Base-by-base conservation (phyloP, 148 eudicot species). In the Agrostemma githago region DNA sequence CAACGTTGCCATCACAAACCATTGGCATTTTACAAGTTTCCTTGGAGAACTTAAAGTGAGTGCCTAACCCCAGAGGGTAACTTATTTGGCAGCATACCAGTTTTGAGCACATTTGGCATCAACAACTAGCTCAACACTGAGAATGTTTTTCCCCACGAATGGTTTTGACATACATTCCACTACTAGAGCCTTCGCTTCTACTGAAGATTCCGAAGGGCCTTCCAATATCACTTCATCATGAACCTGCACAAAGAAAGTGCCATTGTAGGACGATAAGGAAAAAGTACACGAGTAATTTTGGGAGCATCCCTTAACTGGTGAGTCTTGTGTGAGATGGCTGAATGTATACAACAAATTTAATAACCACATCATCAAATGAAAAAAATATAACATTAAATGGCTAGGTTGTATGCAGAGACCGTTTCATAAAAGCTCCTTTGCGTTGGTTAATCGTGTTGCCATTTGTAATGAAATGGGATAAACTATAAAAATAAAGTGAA, bases 151-250 rank as follows among this genome's bases (percentile, higher is more conserved):
- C 46, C 97, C 96, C 8, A 85, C 53, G 67, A 96, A 96, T 59
- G 99, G 99, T 66, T 96, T 86, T 58, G 96, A 80, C 97, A 96
- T 92, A 84, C 97, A 96, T 5, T 90, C 81, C 21, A 96, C 91
- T 53, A 96, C 99, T 8, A 92, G 83, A 43, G 73, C 84, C 83
- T 83, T 96, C 43, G 97, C 99, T 64, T 79, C 88, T 83, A 82
- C 92, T 3, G 91, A 89, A 2, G 97, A 92, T 76, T 92, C 92
- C 10, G 92, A 86, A 21, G 99, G 97, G 70, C 99, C 99, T 82
- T 95, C 97, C 40, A 95, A 70, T 58, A 92, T 92, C 70, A 92
- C 93, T 89, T 92, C 98, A 81, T 92, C 97, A 66, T 95, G 97
- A 66, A 92, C 92, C 98, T 91, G 90, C 44, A 62, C 76, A 74